Percentiles rank a stretch among this genome's conserved stretches.
These are phyloP conservation scores for Hypsizygus ulmarius DNA, from an alignment of 1,284 basidiomycete genomes.

Conservation along the genomic window DNA sequence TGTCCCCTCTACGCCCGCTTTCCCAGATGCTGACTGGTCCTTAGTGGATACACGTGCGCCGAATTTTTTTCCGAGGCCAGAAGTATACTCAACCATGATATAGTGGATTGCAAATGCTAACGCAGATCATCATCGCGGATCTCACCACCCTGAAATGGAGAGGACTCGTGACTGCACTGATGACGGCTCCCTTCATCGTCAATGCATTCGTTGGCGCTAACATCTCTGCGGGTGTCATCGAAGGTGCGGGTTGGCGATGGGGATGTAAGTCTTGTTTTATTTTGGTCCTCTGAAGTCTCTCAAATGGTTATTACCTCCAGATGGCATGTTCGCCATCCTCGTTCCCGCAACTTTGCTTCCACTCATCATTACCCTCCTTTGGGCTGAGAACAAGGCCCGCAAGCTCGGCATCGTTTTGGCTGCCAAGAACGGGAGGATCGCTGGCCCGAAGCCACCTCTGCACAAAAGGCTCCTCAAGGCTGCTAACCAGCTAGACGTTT, in stretches of 20 bases:
- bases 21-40: constrained; percentile 1
- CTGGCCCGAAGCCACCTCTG: constrained; percentile 12
- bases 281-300: neutral
- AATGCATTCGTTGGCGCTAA: constrained; percentile 71
- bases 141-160: constrained; percentile 80
- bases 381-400: constrained; percentile 67
- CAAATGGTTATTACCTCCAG: constrained; percentile 26
- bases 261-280: constrained; percentile 50
- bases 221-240: constrained; percentile 56
- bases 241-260: constrained; percentile 68
- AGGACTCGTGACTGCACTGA: constrained; percentile 64
- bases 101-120: constrained; percentile 68
- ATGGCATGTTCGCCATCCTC: constrained; percentile 69
- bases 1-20: constrained; percentile 16
- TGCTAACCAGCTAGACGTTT: constrained; percentile 54
- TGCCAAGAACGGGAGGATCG: neutral
- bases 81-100: neutral
- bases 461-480: constrained; percentile 27
- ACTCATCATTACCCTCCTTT: constrained; percentile 64
- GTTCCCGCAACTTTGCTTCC: constrained; percentile 54
- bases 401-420: constrained; percentile 41
- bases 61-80: neutral
- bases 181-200: constrained; percentile 68
- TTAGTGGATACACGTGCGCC: constrained; percentile 53
- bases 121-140: constrained; percentile 78